A percentile compares a stretch with the other conserved stretches of the same genome.
These are phyloP conservation scores for Xylariaceae sp. DNA, from an alignment of 2,329 filamentous ascomycete species.

Conservation along the genomic window DNA sequence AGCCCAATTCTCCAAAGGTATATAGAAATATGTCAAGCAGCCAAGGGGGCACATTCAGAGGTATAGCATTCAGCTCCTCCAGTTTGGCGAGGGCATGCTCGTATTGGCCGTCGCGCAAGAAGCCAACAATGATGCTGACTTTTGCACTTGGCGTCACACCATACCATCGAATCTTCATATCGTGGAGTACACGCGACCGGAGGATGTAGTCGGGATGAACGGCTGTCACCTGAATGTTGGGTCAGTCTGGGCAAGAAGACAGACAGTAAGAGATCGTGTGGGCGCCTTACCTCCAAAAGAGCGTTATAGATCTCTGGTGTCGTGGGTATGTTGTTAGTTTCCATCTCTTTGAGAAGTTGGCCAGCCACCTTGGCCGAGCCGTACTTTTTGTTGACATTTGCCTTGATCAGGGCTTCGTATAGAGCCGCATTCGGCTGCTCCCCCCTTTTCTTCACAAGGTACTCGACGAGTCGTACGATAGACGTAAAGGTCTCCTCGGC, in stretches of 20 bases:
- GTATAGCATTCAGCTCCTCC: conserved; percentile 57
- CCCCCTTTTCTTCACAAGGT: conserved; percentile 52
- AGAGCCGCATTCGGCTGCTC: conserved; percentile 53
- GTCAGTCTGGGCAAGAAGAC: conserved; percentile 7
- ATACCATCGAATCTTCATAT: conserved; percentile 71
- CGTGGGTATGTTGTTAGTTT: conserved; percentile 51
- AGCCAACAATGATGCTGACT: conserved; percentile 63
- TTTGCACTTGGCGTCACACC: conserved; percentile 55
- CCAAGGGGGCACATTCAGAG: conserved; percentile 59
- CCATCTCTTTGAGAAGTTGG: conserved; percentile 69
- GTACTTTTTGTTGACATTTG: conserved; percentile 56
- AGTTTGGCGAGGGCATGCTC: conserved; percentile 72
- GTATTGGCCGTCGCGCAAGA: conserved; percentile 75
- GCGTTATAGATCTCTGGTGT: conserved; percentile 66
- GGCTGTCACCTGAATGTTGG: conserved; percentile 53
- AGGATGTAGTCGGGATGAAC: conserved; percentile 83
- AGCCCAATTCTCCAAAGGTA: conserved; percentile 63
- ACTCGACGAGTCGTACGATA: conserved; percentile 46
- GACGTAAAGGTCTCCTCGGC: conserved; percentile 35
- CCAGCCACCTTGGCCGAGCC: conserved; percentile 63
- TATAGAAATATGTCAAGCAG: conserved; percentile 74
- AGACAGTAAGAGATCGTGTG: conserved; percentile 1
- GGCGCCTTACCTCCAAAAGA: conserved; percentile 36
- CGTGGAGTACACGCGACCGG: conserved; percentile 63
- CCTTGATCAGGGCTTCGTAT: conserved; percentile 70